Percentiles rank a stretch among this genome's conserved stretches.
phyloP scores from a whole-genome alignment of 805 yeast genomes.

The Metschnikowia kofuensis region DNA sequence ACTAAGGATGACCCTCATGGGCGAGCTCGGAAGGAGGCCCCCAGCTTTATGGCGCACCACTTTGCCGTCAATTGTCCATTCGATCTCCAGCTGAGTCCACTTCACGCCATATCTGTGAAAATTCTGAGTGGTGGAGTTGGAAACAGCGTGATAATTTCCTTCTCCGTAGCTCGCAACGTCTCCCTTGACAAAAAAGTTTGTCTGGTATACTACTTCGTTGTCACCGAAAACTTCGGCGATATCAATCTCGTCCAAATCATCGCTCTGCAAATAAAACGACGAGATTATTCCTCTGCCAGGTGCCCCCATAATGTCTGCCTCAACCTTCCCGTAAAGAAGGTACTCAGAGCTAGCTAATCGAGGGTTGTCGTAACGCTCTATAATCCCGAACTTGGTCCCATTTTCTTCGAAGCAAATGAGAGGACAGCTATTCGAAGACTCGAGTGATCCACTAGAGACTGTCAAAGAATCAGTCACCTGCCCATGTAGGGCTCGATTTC shows the following conservation, averaged over 20 bases:
- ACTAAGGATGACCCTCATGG: conserved; percentile 35
- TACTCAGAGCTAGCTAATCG: conserved; percentile 27
- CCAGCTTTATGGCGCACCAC: conserved; percentile 25
- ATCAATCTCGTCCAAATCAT: conserved; percentile 43
- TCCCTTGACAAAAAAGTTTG: conserved; percentile 41
- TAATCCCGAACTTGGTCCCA: conserved; percentile 12
- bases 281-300: conserved; percentile 36
- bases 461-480: conserved; percentile 19
- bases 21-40: conserved; percentile 27
- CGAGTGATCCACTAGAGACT: conserved; percentile 14
- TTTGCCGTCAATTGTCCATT: conserved; percentile 30
- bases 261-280: conserved; percentile 40
- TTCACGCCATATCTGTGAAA: conserved; percentile 33
- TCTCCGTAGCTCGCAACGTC: conserved; percentile 33
- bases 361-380: conserved; percentile 29
- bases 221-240: conserved; percentile 39
- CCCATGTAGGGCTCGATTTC: conserved; percentile 24
- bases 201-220: conserved; percentile 28
- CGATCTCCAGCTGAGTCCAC: conserved; percentile 33
- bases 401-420: conserved; percentile 6
- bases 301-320: conserved; percentile 33
- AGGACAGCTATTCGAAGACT: conserved; percentile 9
- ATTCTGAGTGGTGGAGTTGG: conserved; percentile 22
- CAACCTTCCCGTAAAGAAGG: conserved; percentile 36
- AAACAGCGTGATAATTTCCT: conserved; percentile 30